phyloP scores from a whole-genome alignment of 768 basidiomycete genomes.

The Sistotremastrum suecicum region DNA sequence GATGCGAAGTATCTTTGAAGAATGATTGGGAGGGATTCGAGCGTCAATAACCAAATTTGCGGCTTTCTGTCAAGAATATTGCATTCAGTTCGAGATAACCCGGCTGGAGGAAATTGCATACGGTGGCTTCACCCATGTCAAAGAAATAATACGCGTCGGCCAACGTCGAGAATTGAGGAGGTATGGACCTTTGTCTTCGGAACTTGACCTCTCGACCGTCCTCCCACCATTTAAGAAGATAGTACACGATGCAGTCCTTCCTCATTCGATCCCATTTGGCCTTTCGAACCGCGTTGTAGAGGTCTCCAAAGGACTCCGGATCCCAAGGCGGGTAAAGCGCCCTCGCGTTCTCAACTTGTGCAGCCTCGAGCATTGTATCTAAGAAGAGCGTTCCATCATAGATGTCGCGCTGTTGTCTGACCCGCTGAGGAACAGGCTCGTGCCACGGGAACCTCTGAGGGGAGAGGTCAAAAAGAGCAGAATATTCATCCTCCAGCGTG shows the following conservation, averaged over 20 bases:
- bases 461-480: constrained; percentile 34
- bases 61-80: constrained; percentile 34
- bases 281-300: constrained; percentile 46
- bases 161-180: constrained; percentile 59
- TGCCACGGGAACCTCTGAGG: constrained; percentile 45
- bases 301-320: constrained; percentile 32
- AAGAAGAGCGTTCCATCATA: constrained; percentile 57
- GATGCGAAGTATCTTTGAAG: constrained; percentile 64
- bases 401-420: constrained; percentile 45
- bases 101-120: not conserved
- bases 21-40: constrained; percentile 61
- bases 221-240: constrained; percentile 64
- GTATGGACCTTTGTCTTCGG: constrained; percentile 42
- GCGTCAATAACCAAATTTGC: constrained; percentile 60
- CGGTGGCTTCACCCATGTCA: constrained; percentile 50
- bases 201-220: constrained; percentile 45
- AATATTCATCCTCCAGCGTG: no score
- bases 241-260: constrained; percentile 70
- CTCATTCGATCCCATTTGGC: constrained; percentile 63
- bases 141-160: constrained; percentile 81
- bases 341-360: constrained; percentile 45
- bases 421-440: constrained; percentile 35
- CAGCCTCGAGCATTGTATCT: constrained; percentile 54
- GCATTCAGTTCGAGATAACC: not conserved
- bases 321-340: constrained; percentile 57